Conservation (phyloP, 2,329 filamentous ascomycete genomes). For the Trichophyton mentagrophytes region DNA sequence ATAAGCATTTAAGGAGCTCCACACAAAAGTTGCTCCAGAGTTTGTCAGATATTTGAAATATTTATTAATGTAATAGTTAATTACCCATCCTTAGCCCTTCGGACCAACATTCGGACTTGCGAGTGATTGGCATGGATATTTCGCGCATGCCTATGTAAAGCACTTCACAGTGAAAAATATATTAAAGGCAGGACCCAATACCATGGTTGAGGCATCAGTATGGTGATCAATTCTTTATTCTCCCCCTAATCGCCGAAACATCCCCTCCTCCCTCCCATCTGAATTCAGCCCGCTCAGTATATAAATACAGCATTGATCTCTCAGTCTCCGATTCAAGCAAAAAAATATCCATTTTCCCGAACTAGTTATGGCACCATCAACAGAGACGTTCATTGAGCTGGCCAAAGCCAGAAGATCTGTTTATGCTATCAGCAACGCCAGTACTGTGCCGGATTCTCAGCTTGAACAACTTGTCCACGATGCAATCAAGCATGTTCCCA, state of each 20-base stretch:
- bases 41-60: background rate
- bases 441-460: slow-evolving; percentile 25
- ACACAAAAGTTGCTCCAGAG: too few relatives aligned
- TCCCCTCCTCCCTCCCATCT: too few relatives aligned
- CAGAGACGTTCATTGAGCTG: slow-evolving; percentile 15
- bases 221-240: background rate
- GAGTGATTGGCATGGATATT: background rate
- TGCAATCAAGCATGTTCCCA: slow-evolving; percentile 57
- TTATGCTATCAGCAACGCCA: slow-evolving; percentile 25
- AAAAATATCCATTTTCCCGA: background rate
- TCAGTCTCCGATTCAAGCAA: background rate
- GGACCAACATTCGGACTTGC: background rate
- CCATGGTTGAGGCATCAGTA: background rate
- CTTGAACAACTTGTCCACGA: slow-evolving; percentile 27
- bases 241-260: too few relatives aligned
- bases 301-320: background rate
- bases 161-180: background rate
- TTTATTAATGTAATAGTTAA: background rate
- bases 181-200: background rate
- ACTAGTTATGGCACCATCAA: background rate
- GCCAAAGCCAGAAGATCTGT: slow-evolving; percentile 26
- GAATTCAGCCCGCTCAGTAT: too few relatives aligned
- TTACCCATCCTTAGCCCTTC: background rate
- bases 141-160: background rate
- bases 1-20: too few relatives aligned